Evolutionary conservation across 73 alveolate species (phyloP).

Genomic region (Paramecium octaurelia): DNA sequence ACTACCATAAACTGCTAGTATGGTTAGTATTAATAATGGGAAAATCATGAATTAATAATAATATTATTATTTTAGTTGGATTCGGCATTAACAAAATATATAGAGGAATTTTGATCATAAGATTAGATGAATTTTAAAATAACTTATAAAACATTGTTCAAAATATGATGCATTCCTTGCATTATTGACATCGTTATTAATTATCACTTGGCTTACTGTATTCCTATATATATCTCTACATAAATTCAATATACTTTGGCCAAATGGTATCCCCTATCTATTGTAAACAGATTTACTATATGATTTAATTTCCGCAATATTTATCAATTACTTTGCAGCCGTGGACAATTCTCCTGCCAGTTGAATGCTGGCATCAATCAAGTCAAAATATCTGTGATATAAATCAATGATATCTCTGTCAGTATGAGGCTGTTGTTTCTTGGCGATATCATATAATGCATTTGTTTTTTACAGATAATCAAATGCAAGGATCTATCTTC

Average conservation of each 20-base stretch:
- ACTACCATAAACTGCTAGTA: background rate
- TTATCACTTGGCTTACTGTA: constrained; percentile 22
- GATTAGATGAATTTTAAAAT: background rate
- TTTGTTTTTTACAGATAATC: constrained; percentile 27
- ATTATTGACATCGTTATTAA: background rate
- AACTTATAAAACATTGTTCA: background rate
- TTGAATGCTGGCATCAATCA: background rate
- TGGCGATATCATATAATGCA: constrained; percentile 39
- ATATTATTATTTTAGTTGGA: background rate
- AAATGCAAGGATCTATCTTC: constrained; percentile 36
- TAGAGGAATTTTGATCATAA: background rate
- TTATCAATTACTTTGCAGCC: background rate
- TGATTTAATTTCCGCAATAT: background rate
- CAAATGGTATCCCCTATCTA: background rate
- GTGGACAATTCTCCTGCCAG: background rate
- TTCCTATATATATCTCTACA: background rate
- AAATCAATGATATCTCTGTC: constrained; percentile 13
- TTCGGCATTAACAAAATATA: background rate
- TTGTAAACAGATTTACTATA: background rate
- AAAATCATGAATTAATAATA: background rate
- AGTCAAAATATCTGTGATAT: constrained; percentile 38
- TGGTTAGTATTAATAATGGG: background rate
- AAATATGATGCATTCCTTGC: constrained; percentile 7
- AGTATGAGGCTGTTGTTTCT: background rate
- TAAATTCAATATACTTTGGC: constrained; percentile 9